phyloP scores from a whole-genome alignment of 306 rosid genomes.

The Dalbergia oliveri region DNA sequence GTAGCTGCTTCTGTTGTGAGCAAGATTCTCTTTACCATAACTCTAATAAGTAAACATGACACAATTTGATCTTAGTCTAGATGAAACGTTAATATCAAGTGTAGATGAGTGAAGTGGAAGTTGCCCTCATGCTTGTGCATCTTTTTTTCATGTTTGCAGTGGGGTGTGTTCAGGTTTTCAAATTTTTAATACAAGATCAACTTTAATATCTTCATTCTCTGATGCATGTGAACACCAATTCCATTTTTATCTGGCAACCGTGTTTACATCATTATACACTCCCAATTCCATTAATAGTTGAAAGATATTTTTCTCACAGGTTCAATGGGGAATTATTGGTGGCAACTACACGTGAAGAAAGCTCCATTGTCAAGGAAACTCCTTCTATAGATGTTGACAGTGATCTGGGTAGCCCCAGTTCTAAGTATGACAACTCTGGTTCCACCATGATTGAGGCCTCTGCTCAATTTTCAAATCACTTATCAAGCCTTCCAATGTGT shows the following conservation, averaged over 20 bases:
- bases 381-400: constrained; percentile 49
- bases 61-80: constrained; percentile 28
- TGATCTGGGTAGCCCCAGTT: constrained; percentile 58
- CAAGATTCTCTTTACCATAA: not conserved
- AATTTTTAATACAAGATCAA: not conserved
- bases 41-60: not conserved
- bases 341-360: constrained; percentile 55
- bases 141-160: constrained; percentile 28
- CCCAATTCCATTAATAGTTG: constrained; percentile 36
- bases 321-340: constrained; percentile 53
- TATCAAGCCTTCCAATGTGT: constrained; percentile 43
- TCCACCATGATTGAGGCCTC: constrained; percentile 64
- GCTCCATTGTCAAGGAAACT: constrained; percentile 66
- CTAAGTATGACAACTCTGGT: constrained; percentile 58
- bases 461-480: constrained; percentile 55
- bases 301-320: constrained; percentile 58
- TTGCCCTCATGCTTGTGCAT: not conserved
- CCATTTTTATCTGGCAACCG: not conserved
- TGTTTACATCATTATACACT: not conserved
- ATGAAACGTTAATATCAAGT: not conserved
- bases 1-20: not conserved
- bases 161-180: not conserved
- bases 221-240: constrained; percentile 8
- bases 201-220: constrained; percentile 29
- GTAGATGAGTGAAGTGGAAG: constrained; percentile 6